These are phyloP conservation scores for Irpex lacteus DNA, from an alignment of 1,284 basidiomycete genomes.

Conservation along the genomic window DNA sequence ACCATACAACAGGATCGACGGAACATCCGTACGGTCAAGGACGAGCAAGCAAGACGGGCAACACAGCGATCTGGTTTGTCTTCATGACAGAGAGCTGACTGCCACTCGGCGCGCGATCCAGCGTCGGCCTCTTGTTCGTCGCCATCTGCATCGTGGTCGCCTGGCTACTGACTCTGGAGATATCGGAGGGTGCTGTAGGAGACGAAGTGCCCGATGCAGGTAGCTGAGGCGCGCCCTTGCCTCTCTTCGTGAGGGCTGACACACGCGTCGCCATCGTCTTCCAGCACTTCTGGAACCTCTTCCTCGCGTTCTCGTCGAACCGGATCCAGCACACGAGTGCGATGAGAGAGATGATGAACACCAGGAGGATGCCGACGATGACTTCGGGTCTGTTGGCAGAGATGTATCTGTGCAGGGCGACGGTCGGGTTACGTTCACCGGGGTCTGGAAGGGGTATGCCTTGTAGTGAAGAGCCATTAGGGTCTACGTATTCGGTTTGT, in stretches of 20 bases:
- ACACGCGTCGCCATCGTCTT: background rate
- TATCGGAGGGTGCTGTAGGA: background rate
- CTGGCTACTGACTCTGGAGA: background rate
- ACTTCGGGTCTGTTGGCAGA: constrained; percentile 18
- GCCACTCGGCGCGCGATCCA: background rate
- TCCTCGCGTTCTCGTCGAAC: constrained; percentile 27
- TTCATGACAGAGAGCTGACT: background rate
- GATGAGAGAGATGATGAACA: constrained; percentile 24
- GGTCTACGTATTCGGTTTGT: constrained; percentile 13
- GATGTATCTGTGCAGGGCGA: constrained; percentile 7
- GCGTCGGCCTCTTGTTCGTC: background rate
- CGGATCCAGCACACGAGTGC: constrained; percentile 27
- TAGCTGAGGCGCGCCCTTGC: background rate
- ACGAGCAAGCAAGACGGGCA: background rate
- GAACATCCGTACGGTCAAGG: background rate
- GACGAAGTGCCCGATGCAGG: background rate
- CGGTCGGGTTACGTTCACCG: constrained; percentile 10
- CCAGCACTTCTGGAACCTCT: constrained; percentile 14
- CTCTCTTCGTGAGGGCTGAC: background rate
- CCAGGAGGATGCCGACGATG: constrained; percentile 30
- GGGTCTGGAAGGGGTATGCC: constrained; percentile 1
- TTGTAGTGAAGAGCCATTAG: background rate
- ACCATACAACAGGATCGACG: background rate
- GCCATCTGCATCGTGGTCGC: constrained; percentile 4
- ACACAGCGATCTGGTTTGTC: background rate